These are phyloP conservation scores for Rhododendron ferrugineum DNA, from an alignment of 148 eudicot genomes.

Conservation along the genomic window DNA sequence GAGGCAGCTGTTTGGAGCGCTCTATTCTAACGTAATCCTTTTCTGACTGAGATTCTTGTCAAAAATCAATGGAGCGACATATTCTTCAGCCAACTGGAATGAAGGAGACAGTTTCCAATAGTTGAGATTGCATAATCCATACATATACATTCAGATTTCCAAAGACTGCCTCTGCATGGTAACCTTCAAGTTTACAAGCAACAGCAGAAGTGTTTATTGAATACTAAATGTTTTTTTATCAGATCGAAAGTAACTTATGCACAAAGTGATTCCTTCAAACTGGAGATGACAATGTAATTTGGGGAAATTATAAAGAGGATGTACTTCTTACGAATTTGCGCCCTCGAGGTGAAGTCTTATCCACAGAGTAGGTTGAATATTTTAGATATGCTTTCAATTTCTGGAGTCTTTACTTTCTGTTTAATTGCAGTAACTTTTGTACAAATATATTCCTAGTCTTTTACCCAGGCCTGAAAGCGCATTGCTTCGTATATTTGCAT, in stretches of 20 bases:
- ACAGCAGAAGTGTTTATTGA: neutral
- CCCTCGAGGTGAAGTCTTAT: neutral
- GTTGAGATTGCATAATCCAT: neutral
- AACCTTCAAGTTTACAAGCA: neutral
- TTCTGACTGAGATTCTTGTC: constrained; percentile 1
- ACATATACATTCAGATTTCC: neutral
- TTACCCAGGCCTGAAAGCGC: too few species aligned
- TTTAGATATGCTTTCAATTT: too few species aligned
- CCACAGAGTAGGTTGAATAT: neutral
- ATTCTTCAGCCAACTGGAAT: neutral
- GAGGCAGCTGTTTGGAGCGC: constrained; percentile 56
- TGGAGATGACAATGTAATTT: neutral
- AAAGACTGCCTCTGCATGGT: neutral
- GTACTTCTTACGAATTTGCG: neutral
- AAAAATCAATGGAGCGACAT: neutral
- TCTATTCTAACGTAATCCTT: constrained; percentile 22
- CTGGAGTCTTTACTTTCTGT: too few species aligned
- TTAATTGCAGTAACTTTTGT: too few species aligned
- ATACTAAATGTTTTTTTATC: too few species aligned
- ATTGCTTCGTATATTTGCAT: too few species aligned
- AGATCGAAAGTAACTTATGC: neutral
- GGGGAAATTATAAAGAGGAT: neutral
- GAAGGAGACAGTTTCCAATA: neutral
- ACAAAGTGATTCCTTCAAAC: neutral
- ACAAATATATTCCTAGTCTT: too few species aligned